These are phyloP conservation scores for Penicillium sumatraense DNA, from an alignment of 2,329 filamentous ascomycete genomes.

Conservation along the genomic window DNA sequence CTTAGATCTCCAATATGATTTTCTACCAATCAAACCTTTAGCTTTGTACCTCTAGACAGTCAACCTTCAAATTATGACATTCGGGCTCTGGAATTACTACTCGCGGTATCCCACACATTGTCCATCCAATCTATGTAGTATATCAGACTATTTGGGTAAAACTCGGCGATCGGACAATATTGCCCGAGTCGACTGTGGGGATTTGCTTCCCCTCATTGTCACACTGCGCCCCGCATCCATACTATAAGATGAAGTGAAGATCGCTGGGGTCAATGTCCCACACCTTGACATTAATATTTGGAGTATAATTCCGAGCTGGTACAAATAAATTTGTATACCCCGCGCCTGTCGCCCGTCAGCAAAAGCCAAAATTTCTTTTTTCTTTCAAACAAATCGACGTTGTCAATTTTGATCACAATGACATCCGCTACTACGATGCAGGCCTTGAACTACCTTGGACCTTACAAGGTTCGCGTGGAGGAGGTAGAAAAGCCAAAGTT, in stretches of 20 bases:
- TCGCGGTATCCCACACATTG: not conserved
- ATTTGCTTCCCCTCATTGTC: not conserved
- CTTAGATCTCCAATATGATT: not conserved
- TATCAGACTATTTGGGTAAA: not conserved
- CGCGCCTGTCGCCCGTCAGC: not conserved
- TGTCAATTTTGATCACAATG: constrained; percentile 14
- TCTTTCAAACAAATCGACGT: not conserved
- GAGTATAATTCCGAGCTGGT: not conserved
- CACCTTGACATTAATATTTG: not conserved
- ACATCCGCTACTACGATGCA: constrained; percentile 55
- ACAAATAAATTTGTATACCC: not conserved
- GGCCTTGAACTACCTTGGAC: constrained; percentile 66
- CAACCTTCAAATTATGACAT: too few species aligned
- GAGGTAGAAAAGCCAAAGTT: constrained; percentile 63
- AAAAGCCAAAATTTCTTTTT: not conserved
- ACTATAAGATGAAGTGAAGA: not conserved
- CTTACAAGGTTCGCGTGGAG: constrained; percentile 66
- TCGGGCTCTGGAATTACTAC: too few species aligned
- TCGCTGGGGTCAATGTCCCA: not conserved
- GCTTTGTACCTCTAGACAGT: too few species aligned
- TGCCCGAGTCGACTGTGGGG: not conserved
- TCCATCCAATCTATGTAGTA: not conserved
- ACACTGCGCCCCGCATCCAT: not conserved
- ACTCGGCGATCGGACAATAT: not conserved
- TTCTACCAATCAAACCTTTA: too few species aligned